Evolutionary conservation across 2,329 filamentous ascomycete species (phyloP).

Genomic region (Cryphonectria radicalis): DNA sequence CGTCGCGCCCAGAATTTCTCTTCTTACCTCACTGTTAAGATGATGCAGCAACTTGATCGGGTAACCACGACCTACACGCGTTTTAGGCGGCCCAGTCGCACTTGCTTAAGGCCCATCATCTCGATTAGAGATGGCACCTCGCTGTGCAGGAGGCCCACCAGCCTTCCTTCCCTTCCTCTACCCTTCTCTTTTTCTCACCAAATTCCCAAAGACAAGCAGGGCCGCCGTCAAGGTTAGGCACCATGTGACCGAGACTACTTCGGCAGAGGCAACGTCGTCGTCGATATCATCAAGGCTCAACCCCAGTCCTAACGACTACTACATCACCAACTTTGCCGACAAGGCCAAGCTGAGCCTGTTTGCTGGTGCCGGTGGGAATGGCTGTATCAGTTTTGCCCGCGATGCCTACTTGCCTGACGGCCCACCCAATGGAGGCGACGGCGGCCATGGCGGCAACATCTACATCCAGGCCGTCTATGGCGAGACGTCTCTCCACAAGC

Average conservation of each 20-base stretch:
- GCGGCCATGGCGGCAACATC: constrained; percentile 86
- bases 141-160: constrained; percentile 44
- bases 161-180: constrained; percentile 56
- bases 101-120: constrained; percentile 16
- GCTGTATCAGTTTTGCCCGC: constrained; percentile 91
- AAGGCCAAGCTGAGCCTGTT: constrained; percentile 77
- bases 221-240: constrained; percentile 34
- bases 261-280: constrained; percentile 33
- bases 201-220: constrained; percentile 35
- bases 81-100: background rate
- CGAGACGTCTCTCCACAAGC: constrained; percentile 91
- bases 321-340: constrained; percentile 82
- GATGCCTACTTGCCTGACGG: constrained; percentile 90
- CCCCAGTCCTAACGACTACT: constrained; percentile 82
- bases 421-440: constrained; percentile 92
- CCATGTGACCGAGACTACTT: constrained; percentile 35
- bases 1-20: constrained; percentile 22
- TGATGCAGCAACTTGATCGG: background rate
- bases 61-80: background rate
- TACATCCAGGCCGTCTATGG: constrained; percentile 93
- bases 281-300: constrained; percentile 67
- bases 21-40: background rate
- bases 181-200: constrained; percentile 47
- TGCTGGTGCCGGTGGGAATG: constrained; percentile 83
- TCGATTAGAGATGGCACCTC: constrained; percentile 45